Percentiles rank a stretch among this genome's conserved stretches.
phyloP scores from a whole-genome alignment of 495 filamentous ascomycete genomes.

The Penicillium tannophilum region DNA sequence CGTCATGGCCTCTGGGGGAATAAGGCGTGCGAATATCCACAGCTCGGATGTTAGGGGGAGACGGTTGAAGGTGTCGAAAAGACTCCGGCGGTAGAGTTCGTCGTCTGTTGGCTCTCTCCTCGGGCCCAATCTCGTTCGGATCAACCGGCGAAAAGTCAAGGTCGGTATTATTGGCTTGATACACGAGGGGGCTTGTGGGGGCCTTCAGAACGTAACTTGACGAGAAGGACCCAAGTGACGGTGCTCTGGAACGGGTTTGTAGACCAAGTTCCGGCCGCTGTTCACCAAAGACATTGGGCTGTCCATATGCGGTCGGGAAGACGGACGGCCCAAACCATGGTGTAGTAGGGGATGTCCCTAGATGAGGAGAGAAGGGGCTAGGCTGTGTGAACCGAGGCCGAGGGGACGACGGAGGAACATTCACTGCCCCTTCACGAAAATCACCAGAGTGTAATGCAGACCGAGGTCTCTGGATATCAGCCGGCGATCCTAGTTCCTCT shows the following conservation, averaged over 20 bases:
- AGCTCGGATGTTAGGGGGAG: constrained; percentile 27
- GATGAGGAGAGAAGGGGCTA: constrained; percentile 22
- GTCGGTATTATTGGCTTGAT: constrained; percentile 87
- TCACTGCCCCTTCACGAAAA: constrained; percentile 65
- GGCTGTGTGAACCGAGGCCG: constrained; percentile 26
- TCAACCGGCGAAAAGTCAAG: constrained; percentile 62
- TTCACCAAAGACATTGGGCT: constrained; percentile 19
- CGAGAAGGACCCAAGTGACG: constrained; percentile 74
- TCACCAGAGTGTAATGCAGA: constrained; percentile 90
- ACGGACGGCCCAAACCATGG: constrained; percentile 48
- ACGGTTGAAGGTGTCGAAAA: constrained; percentile 46
- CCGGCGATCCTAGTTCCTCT: constrained; percentile 37
- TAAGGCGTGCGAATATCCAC: constrained; percentile 21
- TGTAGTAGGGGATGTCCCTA: constrained; percentile 49
- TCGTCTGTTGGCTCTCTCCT: constrained; percentile 53
- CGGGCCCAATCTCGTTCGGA: constrained; percentile 34
- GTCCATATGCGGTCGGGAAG: constrained; percentile 22
- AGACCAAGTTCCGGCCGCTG: constrained; percentile 18
- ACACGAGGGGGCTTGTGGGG: constrained; percentile 89
- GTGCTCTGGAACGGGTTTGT: constrained; percentile 47
- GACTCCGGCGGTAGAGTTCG: constrained; percentile 64
- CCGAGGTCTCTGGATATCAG: constrained; percentile 76
- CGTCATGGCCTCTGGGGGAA: constrained; percentile 46
- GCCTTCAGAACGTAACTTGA: constrained; percentile 83
- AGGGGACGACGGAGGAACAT: constrained; percentile 29